Conservation (phyloP, 2,329 filamentous ascomycete species). For the Alternaria ethzedia region DNA sequence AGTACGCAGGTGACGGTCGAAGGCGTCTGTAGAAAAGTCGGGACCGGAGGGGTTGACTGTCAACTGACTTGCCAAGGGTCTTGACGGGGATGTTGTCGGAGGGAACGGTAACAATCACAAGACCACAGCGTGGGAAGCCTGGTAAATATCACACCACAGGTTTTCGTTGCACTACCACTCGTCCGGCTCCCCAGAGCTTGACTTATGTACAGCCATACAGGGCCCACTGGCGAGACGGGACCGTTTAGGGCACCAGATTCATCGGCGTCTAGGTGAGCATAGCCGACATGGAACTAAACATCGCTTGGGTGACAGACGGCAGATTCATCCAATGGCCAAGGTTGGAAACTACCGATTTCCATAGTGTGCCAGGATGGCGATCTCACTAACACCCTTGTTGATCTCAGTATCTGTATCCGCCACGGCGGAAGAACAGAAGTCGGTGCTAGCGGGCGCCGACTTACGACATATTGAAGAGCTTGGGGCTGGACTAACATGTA, state of each 20-base stretch:
- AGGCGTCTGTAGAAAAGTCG: background rate
- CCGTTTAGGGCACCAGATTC: constrained; percentile 6
- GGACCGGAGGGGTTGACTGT: background rate
- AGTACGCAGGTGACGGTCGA: background rate
- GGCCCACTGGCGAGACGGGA: constrained; percentile 6
- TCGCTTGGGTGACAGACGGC: constrained; percentile 5
- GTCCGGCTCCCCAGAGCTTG: constrained; percentile 31
- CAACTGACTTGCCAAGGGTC: background rate
- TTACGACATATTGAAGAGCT: constrained; percentile 26
- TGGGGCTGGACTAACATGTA: constrained; percentile 14
- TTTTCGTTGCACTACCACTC: constrained; percentile 9
- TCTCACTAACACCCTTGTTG: constrained; percentile 5
- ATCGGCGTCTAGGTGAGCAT: constrained; percentile 6
- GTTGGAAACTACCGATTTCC: constrained; percentile 4
- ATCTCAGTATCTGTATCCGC: constrained; percentile 13
- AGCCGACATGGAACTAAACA: constrained; percentile 6
- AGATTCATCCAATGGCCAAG: constrained; percentile 10
- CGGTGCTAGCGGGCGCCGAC: constrained; percentile 27
- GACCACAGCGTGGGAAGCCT: constrained; percentile 8
- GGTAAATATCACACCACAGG: constrained; percentile 24
- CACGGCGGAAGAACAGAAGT: constrained; percentile 12
- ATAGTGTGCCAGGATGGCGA: constrained; percentile 3
- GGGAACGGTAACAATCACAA: constrained; percentile 2
- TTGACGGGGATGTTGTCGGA: background rate
- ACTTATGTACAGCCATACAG: constrained; percentile 14